Evolutionary conservation across 2,329 filamentous ascomycete genomes (phyloP).

Genomic region (Penicillium brasilianum): DNA sequence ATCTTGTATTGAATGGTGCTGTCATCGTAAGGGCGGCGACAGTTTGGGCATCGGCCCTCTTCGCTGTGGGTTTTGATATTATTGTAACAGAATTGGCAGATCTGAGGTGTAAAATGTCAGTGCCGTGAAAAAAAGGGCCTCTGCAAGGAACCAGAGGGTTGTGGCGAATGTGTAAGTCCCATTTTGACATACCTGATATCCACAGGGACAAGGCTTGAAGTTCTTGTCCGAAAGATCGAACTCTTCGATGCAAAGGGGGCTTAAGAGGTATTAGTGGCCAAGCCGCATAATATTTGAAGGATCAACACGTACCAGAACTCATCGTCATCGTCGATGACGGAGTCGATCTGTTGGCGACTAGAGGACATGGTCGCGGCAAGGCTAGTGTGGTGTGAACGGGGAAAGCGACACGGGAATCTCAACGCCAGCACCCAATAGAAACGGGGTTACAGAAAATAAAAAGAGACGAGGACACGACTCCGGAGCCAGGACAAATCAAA

Average conservation of each 20-base stretch:
- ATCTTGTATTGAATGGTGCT: slow-evolving; percentile 97
- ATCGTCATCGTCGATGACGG: slow-evolving; percentile 57
- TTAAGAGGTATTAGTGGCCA: slow-evolving; percentile 49
- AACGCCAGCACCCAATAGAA: slow-evolving; percentile 31
- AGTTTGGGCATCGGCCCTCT: slow-evolving; percentile 97
- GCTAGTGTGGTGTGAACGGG: slow-evolving; percentile 29
- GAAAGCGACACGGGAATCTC: slow-evolving; percentile 31
- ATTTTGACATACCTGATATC: slow-evolving; percentile 79
- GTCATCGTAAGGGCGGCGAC: slow-evolving; percentile 92
- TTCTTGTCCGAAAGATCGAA: slow-evolving; percentile 97
- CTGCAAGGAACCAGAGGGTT: background rate
- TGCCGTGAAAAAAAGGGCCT: background rate
- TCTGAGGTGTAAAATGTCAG: slow-evolving; percentile 58
- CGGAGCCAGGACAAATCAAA: slow-evolving; percentile 24
- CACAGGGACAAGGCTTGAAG: slow-evolving; percentile 95
- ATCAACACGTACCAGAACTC: slow-evolving; percentile 50
- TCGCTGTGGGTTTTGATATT: slow-evolving; percentile 95
- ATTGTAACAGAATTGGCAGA: slow-evolving; percentile 99
- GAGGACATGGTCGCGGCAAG: slow-evolving; percentile 45
- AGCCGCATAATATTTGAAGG: background rate
- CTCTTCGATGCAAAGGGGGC: slow-evolving; percentile 97
- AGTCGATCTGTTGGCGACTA: slow-evolving; percentile 52
- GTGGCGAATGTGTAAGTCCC: background rate
- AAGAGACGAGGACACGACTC: slow-evolving; percentile 25
- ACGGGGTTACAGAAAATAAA: slow-evolving; percentile 20